Evolutionary conservation across 306 rosid genomes (phyloP).

Genomic region (Chamaecrista fasciculata): DNA sequence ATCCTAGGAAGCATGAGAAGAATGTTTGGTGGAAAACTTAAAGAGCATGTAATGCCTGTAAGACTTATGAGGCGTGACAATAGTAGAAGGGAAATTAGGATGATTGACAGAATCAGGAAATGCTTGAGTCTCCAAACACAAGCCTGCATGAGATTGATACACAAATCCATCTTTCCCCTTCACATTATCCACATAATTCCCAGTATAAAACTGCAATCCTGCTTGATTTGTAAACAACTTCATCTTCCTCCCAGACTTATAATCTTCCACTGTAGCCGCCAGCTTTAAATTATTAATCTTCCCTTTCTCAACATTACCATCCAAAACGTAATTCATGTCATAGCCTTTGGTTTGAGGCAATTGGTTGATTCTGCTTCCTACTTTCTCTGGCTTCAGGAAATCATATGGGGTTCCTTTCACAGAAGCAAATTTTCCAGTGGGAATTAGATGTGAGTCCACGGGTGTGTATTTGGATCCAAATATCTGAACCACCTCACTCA

Average conservation of each 20-base stretch:
- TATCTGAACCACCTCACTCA: slow-evolving; percentile 43
- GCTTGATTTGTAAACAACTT: slow-evolving; percentile 51
- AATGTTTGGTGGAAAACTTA: slow-evolving; percentile 52
- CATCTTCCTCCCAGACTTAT: slow-evolving; percentile 53
- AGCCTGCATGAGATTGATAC: slow-evolving; percentile 48
- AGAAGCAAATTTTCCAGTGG: slow-evolving; percentile 47
- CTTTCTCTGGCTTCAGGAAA: slow-evolving; percentile 39
- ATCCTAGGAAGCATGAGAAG: slow-evolving; percentile 24
- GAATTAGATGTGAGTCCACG: slow-evolving; percentile 46
- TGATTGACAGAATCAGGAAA: slow-evolving; percentile 76
- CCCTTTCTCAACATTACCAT: slow-evolving; percentile 36
- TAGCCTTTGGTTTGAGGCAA: slow-evolving; percentile 42
- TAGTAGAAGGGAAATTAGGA: slow-evolving; percentile 72
- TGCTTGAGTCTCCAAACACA: slow-evolving; percentile 76
- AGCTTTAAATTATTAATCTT: no score
- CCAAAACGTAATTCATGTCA: slow-evolving; percentile 66
- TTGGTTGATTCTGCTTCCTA: slow-evolving; percentile 45
- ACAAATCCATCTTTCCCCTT: slow-evolving; percentile 57
- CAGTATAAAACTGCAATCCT: slow-evolving; percentile 59
- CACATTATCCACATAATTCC: slow-evolving; percentile 40
- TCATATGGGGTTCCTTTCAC: slow-evolving; percentile 61
- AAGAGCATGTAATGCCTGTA: slow-evolving; percentile 56
- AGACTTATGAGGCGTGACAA: slow-evolving; percentile 55
- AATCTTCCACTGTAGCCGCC: slow-evolving; percentile 46
- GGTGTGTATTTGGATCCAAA: slow-evolving; percentile 49